phyloP scores from a whole-genome alignment of 2,329 filamentous ascomycete species.

The Rhynchosporium agropyri region DNA sequence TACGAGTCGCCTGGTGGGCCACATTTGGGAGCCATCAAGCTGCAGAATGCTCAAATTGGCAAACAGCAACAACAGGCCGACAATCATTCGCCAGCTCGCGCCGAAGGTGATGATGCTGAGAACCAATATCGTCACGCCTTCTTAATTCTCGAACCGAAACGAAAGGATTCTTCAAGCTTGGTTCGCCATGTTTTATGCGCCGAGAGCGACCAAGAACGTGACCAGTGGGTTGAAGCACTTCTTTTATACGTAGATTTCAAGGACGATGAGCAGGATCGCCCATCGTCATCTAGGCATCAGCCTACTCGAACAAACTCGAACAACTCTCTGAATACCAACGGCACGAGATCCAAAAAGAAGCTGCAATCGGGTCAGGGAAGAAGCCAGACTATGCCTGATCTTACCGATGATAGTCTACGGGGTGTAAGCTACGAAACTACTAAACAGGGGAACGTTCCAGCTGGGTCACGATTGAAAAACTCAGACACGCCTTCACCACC shows the following conservation, averaged over 20 bases:
- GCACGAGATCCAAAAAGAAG: constrained; percentile 50
- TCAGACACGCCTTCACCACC: constrained; percentile 40
- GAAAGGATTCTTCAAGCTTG: constrained; percentile 85
- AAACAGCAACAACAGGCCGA: constrained; percentile 72
- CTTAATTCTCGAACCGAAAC: constrained; percentile 91
- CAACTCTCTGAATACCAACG: constrained; percentile 43
- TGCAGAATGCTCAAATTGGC: constrained; percentile 88
- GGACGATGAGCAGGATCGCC: constrained; percentile 56
- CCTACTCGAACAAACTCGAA: constrained; percentile 46
- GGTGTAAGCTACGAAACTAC: constrained; percentile 45
- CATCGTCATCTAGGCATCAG: constrained; percentile 42
- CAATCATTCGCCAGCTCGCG: constrained; percentile 62
- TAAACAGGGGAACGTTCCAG: constrained; percentile 42
- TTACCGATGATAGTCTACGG: constrained; percentile 44
- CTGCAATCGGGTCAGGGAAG: constrained; percentile 41
- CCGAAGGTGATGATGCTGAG: constrained; percentile 72
- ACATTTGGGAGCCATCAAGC: constrained; percentile 90
- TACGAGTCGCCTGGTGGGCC: constrained; percentile 89
- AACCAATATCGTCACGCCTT: constrained; percentile 98
- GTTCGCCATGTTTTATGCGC: constrained; percentile 95
- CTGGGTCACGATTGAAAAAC: constrained; percentile 39
- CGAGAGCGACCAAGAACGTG: constrained; percentile 89
- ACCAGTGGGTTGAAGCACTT: constrained; percentile 89
- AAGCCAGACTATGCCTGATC: constrained; percentile 42
- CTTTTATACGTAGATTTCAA: constrained; percentile 84